A percentile compares a stretch with the other conserved stretches of the same genome.
Evolutionary conservation across 495 filamentous ascomycete species (phyloP).

Genomic region (Baudoinia panamericana): DNA sequence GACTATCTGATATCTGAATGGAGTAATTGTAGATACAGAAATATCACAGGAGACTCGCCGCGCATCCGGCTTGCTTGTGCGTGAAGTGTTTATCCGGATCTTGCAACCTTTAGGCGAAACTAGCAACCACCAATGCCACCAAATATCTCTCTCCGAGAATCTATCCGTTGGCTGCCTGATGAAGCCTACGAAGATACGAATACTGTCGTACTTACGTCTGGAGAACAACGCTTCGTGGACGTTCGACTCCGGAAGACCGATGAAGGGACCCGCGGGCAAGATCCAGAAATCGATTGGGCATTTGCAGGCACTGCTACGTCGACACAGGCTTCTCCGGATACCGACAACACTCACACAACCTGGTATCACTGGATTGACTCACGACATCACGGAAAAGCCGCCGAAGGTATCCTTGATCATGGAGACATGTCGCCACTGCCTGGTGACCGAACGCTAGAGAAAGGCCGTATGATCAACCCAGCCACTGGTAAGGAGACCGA

Average conservation of each 20-base stretch:
- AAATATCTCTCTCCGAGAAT: conserved; percentile 14
- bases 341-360: conserved; percentile 21
- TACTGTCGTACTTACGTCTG: conserved; percentile 34
- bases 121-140: no score
- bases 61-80: no score
- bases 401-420: conserved; percentile 33
- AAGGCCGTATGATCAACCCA: conserved; percentile 37
- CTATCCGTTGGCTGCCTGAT: conserved; percentile 15
- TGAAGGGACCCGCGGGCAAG: background rate
- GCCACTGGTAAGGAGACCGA: conserved; percentile 29
- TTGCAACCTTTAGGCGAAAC: no score
- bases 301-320: conserved; percentile 38
- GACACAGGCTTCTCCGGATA: background rate
- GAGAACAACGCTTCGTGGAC: conserved; percentile 38
- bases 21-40: no score
- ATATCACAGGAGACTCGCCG: no score
- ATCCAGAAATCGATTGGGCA: conserved; percentile 41
- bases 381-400: conserved; percentile 23
- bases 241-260: conserved; percentile 30
- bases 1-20: no score
- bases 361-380: conserved; percentile 45
- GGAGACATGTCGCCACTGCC: conserved; percentile 36
- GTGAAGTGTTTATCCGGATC: no score
- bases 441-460: conserved; percentile 37
- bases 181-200: conserved; percentile 14